A percentile compares a stretch with the other conserved stretches of the same genome.
Evolutionary conservation across 441 rosid genomes (phyloP).

Genomic region (Macaranga tanarius): DNA sequence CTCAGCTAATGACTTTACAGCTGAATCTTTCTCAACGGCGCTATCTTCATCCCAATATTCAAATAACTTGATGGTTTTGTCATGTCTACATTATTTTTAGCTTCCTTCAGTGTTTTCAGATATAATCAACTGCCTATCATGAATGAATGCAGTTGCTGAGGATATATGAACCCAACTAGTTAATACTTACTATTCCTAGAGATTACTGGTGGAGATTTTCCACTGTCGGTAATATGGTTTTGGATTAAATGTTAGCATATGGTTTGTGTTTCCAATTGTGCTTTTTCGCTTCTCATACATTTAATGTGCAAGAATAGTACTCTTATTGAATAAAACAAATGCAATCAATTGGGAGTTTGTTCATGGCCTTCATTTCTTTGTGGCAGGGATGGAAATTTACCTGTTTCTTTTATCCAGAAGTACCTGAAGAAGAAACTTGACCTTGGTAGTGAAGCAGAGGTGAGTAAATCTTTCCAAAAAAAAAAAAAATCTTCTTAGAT

Average conservation of each 20-base stretch:
- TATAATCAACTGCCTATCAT: no score
- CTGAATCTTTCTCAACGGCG: neutral
- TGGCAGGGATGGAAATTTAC: conserved; percentile 79
- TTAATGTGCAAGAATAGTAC: neutral
- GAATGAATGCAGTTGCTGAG: no score
- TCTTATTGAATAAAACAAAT: neutral
- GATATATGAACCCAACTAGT: no score
- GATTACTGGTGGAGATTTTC: neutral
- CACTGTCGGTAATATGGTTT: neutral
- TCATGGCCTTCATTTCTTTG: conserved; percentile 19
- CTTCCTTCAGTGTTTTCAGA: no score
- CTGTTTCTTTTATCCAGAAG: conserved; percentile 83
- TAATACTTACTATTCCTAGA: neutral
- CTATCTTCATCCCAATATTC: neutral
- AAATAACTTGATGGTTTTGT: neutral
- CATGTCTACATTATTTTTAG: neutral
- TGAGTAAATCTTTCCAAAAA: conserved; percentile 36
- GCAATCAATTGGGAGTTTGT: conserved; percentile 14
- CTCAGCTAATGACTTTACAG: neutral
- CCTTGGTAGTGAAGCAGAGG: conserved; percentile 82
- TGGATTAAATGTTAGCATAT: neutral
- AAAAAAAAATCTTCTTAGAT: neutral
- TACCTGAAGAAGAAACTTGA: conserved; percentile 84
- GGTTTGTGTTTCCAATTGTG: neutral
- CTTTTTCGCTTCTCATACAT: neutral